phyloP scores from a whole-genome alignment of 306 rosid genomes.

The Argentina anserina region DNA sequence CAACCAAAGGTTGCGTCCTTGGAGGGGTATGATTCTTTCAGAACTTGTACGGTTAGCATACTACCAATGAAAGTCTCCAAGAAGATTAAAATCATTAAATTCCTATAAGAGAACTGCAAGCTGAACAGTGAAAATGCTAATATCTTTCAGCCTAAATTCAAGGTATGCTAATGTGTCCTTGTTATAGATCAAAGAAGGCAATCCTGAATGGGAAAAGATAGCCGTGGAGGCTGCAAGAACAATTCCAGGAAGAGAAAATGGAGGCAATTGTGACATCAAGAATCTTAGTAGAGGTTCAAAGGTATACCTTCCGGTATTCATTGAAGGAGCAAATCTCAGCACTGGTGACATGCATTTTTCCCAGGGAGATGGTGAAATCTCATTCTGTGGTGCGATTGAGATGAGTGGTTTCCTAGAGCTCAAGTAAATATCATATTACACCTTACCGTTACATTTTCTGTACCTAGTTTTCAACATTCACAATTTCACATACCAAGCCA shows the following conservation, averaged over 20 bases:
- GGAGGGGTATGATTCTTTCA: conserved; percentile 54
- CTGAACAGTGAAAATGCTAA: background rate
- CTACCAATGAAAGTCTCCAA: background rate
- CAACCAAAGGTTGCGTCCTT: conserved; percentile 59
- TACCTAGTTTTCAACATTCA: background rate
- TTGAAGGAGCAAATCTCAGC: conserved; percentile 92
- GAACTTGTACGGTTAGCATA: background rate
- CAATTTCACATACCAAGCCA: background rate
- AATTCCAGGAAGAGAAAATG: conserved; percentile 96
- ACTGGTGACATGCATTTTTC: conserved; percentile 95
- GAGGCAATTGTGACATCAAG: conserved; percentile 94
- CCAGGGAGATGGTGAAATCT: conserved; percentile 87
- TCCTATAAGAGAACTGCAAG: background rate
- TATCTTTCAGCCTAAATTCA: background rate
- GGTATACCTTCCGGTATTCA: conserved; percentile 80
- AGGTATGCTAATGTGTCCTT: background rate
- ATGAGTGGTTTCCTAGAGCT: conserved; percentile 98
- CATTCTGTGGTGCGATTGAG: conserved; percentile 93
- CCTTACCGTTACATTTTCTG: background rate
- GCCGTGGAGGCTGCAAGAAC: conserved; percentile 91
- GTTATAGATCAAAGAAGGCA: conserved; percentile 54
- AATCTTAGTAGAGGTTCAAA: conserved; percentile 84
- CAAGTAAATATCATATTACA: conserved; percentile 46
- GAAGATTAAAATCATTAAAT: background rate
- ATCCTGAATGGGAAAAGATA: conserved; percentile 71